These are phyloP conservation scores for Erodium maritimum DNA, from an alignment of 345 rosid genomes.

Conservation along the genomic window DNA sequence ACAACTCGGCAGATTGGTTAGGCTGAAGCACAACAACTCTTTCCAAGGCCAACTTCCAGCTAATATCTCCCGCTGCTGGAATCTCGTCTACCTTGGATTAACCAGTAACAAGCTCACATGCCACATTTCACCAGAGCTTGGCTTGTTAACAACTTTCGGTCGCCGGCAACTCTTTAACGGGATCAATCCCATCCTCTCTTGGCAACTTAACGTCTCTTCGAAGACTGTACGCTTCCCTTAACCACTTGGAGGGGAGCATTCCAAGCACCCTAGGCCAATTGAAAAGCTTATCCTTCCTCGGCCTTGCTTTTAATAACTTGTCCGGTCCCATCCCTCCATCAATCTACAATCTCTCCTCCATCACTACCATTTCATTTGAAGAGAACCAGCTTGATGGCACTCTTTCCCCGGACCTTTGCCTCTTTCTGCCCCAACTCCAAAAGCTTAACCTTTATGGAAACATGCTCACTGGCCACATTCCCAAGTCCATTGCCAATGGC, in stretches of 20 bases:
- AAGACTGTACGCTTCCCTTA: background rate
- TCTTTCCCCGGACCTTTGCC: constrained; percentile 12
- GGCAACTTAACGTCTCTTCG: constrained; percentile 12
- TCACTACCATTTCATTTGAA: constrained; percentile 6
- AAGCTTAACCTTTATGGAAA: background rate
- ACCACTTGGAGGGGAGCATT: constrained; percentile 13
- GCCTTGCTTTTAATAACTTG: constrained; percentile 11
- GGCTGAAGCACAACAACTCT: constrained; percentile 4
- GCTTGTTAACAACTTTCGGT: constrained; percentile 3
- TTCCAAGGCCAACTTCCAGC: constrained; percentile 7
- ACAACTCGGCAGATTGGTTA: background rate
- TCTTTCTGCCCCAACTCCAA: constrained; percentile 6
- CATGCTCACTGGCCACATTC: background rate
- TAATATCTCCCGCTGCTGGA: constrained; percentile 6
- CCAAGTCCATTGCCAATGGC: background rate
- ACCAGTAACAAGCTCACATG: constrained; percentile 4
- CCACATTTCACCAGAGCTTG: constrained; percentile 8
- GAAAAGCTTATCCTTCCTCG: constrained; percentile 9
- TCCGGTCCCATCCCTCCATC: no score
- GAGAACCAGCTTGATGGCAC: constrained; percentile 17
- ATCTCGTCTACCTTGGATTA: background rate
- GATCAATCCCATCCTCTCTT: constrained; percentile 8
- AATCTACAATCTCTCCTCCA: constrained; percentile 20
- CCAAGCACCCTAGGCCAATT: constrained; percentile 13
- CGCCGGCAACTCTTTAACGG: constrained; percentile 1